Evolutionary conservation across 1,284 basidiomycete species (phyloP).

Genomic region (Ceratobasidium sp.): DNA sequence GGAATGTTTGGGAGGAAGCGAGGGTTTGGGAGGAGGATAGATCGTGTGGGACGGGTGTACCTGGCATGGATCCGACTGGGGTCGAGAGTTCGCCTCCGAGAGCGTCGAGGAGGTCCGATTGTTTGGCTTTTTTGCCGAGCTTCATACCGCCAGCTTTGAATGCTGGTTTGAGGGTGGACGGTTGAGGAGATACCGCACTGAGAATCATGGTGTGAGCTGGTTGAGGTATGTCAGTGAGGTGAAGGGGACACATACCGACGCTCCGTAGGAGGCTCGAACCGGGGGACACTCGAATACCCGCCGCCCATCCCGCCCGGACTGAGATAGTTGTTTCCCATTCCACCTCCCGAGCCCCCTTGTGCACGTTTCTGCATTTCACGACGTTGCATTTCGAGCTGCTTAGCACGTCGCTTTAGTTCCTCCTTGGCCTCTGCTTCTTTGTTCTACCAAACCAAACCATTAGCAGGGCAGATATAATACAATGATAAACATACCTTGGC

Average conservation of each 20-base stretch:
- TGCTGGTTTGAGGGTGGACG: conserved; percentile 55
- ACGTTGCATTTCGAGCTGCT: conserved; percentile 98
- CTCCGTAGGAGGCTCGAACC: conserved; percentile 62
- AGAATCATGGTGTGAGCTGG: neutral
- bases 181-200: conserved; percentile 30
- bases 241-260: conserved; percentile 24
- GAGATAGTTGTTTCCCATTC: conserved; percentile 61
- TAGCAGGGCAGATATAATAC: neutral
- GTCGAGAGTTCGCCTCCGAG: conserved; percentile 79
- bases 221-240: neutral
- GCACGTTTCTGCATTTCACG: conserved; percentile 86
- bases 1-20: conserved; percentile 76
- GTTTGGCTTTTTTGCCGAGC: conserved; percentile 92
- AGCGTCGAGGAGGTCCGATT: conserved; percentile 85
- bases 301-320: conserved; percentile 61
- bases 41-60: conserved; percentile 54
- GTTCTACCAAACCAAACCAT: conserved; percentile 62
- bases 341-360: conserved; percentile 54
- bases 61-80: conserved; percentile 57
- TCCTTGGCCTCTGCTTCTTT: conserved; percentile 99
- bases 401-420: conserved; percentile 96
- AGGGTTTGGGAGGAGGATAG: conserved; percentile 51
- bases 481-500: conserved; percentile 68
- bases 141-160: conserved; percentile 99
- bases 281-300: conserved; percentile 69